Conservation (phyloP, 164 flowering plant genomes). For the Stephania cephalantha region DNA sequence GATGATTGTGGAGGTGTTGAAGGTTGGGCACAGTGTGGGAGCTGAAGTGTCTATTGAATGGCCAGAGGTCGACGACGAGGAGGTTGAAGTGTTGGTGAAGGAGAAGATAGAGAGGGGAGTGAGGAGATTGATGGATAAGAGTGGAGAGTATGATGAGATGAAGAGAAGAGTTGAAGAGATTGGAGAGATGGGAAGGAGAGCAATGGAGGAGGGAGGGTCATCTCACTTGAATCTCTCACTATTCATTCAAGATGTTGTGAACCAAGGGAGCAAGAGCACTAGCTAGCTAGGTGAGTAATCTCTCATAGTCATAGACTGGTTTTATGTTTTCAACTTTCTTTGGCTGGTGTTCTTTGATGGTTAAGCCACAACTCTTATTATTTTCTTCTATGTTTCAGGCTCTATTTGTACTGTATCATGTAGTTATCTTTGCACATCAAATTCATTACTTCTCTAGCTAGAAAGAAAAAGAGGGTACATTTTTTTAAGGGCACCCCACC, state of each 20-base stretch:
- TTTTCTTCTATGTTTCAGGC: too few relatives aligned
- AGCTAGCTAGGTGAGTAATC: not conserved
- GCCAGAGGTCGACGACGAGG: conserved; percentile 17
- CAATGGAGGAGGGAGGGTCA: conserved; percentile 46
- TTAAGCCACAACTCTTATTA: too few relatives aligned
- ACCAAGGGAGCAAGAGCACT: not conserved
- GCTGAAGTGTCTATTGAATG: conserved; percentile 24
- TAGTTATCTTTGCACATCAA: too few relatives aligned
- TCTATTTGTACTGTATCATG: too few relatives aligned
- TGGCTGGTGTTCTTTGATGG: too few relatives aligned
- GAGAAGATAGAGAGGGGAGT: conserved; percentile 32
- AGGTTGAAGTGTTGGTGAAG: conserved; percentile 29
- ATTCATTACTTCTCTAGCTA: too few relatives aligned
- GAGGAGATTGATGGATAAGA: conserved; percentile 28
- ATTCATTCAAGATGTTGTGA: conserved; percentile 33
- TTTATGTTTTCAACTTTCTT: too few relatives aligned
- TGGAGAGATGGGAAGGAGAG: conserved; percentile 26
- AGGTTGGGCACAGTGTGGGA: conserved; percentile 30
- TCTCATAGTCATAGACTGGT: too few relatives aligned
- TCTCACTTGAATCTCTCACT: conserved; percentile 23
- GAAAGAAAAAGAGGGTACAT: too few relatives aligned
- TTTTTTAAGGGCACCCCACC: too few relatives aligned
- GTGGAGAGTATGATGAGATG: conserved; percentile 27
- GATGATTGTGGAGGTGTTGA: not conserved
- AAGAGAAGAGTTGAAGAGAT: conserved; percentile 33